Percentiles rank a stretch among this genome's conserved stretches.
Evolutionary conservation across 129 eudicot genomes (phyloP).

Genomic region (Flaveria linearis): DNA sequence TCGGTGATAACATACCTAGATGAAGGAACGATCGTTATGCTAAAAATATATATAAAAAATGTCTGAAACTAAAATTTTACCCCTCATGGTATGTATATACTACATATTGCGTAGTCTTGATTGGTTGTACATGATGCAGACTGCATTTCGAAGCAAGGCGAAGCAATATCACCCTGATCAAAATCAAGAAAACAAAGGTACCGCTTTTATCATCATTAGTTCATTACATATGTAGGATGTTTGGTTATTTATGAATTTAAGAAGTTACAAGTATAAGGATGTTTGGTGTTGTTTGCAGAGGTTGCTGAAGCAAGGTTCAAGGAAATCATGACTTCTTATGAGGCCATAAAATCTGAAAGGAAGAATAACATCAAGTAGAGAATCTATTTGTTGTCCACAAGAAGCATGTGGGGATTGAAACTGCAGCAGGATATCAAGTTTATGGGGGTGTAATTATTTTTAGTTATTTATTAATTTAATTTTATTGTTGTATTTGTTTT

Average conservation of each 20-base stretch:
- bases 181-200: conserved; percentile 87
- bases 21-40: background rate
- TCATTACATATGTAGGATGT: background rate
- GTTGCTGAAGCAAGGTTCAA: conserved; percentile 83
- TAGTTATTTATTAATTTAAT: background rate
- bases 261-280: background rate
- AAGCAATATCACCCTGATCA: conserved; percentile 94
- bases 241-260: background rate
- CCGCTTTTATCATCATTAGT: background rate
- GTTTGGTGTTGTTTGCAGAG: conserved; percentile 48
- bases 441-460: conserved; percentile 4
- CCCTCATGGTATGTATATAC: background rate
- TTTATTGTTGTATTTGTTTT: background rate
- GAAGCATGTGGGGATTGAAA: background rate
- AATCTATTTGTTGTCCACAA: background rate
- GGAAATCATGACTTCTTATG: conserved; percentile 79
- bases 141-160: conserved; percentile 89
- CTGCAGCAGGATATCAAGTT: background rate
- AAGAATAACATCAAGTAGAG: conserved; percentile 39
- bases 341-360: conserved; percentile 78
- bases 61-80: background rate
- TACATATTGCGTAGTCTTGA: background rate
- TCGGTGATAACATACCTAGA: background rate
- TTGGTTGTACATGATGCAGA: conserved; percentile 43
- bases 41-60: background rate